These are phyloP conservation scores for Podila verticillata DNA, from an alignment of 192 early-diverging fungal species.

Conservation along the genomic window DNA sequence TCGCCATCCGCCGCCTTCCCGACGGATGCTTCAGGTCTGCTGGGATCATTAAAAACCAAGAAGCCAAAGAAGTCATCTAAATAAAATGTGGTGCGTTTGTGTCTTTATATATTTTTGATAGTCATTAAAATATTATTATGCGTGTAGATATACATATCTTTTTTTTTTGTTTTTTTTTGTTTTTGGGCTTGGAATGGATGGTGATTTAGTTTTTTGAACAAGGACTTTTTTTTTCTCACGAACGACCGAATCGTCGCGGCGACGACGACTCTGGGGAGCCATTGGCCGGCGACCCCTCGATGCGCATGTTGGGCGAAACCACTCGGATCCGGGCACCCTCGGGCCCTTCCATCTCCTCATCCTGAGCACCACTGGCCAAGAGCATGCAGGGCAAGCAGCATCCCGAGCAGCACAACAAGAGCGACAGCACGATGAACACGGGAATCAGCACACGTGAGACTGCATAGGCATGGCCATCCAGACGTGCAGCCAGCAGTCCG, in stretches of 20 bases:
- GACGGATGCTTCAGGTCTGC: neutral
- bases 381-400: conserved; percentile 68
- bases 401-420: conserved; percentile 66
- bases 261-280: conserved; percentile 1
- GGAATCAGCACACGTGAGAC: conserved; percentile 73
- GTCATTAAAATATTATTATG: neutral
- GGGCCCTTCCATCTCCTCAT: conserved; percentile 53
- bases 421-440: conserved; percentile 69
- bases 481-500: conserved; percentile 44
- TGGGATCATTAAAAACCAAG: neutral
- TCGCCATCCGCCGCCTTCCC: neutral
- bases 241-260: conserved; percentile 27
- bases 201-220: neutral
- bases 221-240: neutral
- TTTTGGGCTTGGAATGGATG: too few species aligned
- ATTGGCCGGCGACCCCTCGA: conserved; percentile 11
- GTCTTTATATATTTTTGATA: neutral
- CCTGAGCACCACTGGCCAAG: conserved; percentile 41
- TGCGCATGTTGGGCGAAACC: conserved; percentile 51
- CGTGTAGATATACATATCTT: too few species aligned
- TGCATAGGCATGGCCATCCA: conserved; percentile 50
- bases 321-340: conserved; percentile 40
- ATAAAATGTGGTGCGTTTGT: neutral
- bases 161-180: too few species aligned
- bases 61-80: neutral